Evolutionary conservation across 164 flowering plant genomes (phyloP).

Genomic region (Vitis rupestris): DNA sequence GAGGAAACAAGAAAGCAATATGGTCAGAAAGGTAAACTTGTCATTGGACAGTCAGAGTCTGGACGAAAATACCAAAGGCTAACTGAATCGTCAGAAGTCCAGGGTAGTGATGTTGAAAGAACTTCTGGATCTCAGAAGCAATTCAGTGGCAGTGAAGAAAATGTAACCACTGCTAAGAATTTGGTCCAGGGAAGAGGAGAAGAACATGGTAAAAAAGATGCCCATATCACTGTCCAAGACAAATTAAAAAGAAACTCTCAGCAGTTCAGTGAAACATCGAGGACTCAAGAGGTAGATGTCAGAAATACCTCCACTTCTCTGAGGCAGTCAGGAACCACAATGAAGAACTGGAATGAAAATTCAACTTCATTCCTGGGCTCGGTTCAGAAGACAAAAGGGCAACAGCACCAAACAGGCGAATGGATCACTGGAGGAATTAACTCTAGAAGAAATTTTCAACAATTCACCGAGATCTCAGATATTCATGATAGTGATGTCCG

Average conservation of each 20-base stretch:
- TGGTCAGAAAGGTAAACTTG: constrained; percentile 20
- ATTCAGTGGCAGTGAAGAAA: constrained; percentile 27
- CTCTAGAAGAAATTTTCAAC: constrained; percentile 21
- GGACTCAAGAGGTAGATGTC: constrained; percentile 23
- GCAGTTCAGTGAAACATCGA: constrained; percentile 16
- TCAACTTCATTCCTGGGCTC: constrained; percentile 21
- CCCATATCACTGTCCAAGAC: constrained; percentile 9
- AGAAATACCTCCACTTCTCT: constrained; percentile 29
- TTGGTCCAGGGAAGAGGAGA: constrained; percentile 23
- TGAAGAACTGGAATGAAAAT: constrained; percentile 30
- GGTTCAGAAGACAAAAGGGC: constrained; percentile 24
- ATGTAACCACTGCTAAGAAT: constrained; percentile 16
- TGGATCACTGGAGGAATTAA: constrained; percentile 10
- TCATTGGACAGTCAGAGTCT: constrained; percentile 18
- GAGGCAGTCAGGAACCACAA: constrained; percentile 28
- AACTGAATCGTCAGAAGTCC: constrained; percentile 16
- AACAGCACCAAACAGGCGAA: constrained; percentile 21
- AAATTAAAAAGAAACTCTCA: constrained; percentile 25
- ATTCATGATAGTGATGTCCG: constrained; percentile 6
- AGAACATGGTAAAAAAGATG: constrained; percentile 8
- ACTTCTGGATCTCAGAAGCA: constrained; percentile 26
- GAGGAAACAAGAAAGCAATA: constrained; percentile 23
- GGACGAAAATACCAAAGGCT: constrained; percentile 21
- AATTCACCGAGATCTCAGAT: constrained; percentile 21
- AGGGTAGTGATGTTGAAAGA: constrained; percentile 13